Evolutionary conservation across 2,329 filamentous ascomycete species (phyloP).

Genomic region (Microdochium trichocladiopsis): DNA sequence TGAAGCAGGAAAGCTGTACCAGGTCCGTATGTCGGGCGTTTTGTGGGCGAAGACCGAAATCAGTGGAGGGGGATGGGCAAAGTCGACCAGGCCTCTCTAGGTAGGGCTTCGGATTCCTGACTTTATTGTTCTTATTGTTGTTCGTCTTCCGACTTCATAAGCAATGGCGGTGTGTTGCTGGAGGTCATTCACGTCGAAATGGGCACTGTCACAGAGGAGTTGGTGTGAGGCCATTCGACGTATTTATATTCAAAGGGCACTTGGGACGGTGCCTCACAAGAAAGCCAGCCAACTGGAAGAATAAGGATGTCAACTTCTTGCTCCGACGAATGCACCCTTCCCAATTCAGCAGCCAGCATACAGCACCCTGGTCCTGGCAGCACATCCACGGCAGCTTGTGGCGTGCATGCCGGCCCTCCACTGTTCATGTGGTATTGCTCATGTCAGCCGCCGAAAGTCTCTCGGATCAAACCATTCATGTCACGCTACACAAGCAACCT

Average conservation of each 20-base stretch:
- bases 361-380: background rate
- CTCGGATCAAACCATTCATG: background rate
- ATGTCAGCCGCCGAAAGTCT: background rate
- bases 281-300: background rate
- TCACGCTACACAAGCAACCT: background rate
- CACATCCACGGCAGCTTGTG: background rate
- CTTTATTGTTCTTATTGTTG: too few relatives aligned
- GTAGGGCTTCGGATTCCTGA: too few relatives aligned
- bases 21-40: too few relatives aligned
- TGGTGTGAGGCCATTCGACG: background rate
- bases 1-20: slow-evolving; percentile 1
- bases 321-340: background rate
- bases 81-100: too few relatives aligned
- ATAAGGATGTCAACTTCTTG: background rate
- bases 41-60: too few relatives aligned
- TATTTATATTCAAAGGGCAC: background rate
- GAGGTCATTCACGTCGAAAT: background rate
- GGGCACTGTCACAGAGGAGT: background rate
- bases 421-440: background rate
- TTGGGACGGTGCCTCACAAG: background rate
- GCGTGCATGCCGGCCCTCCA: background rate
- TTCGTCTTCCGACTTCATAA: too few relatives aligned
- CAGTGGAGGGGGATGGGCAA: too few relatives aligned
- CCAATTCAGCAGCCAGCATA: background rate
- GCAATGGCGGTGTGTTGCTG: too few relatives aligned